These are phyloP conservation scores for Parastagonospora nodorum DNA, from an alignment of 2,329 filamentous ascomycete genomes.

Conservation along the genomic window DNA sequence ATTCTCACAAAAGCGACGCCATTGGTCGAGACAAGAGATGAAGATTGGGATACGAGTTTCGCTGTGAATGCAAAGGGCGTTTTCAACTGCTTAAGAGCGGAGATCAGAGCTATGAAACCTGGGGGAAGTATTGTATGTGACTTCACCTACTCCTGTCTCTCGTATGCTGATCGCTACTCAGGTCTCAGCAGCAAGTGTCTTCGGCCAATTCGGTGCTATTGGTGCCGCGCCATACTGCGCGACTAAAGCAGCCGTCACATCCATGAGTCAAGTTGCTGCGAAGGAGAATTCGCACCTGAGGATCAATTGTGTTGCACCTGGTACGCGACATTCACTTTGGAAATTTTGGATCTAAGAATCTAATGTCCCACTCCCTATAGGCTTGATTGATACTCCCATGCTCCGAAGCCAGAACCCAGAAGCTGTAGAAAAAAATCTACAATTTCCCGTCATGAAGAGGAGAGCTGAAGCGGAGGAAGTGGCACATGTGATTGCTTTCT, in stretches of 20 bases:
- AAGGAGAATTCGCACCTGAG: constrained; percentile 29
- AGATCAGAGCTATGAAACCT: constrained; percentile 18
- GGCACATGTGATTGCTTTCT: constrained; percentile 50
- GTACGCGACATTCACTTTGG: constrained; percentile 1
- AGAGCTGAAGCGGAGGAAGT: constrained; percentile 35
- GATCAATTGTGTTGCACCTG: constrained; percentile 26
- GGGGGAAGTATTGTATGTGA: constrained; percentile 24
- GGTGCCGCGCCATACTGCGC: constrained; percentile 33
- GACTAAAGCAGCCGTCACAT: constrained; percentile 42
- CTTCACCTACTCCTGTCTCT: neutral
- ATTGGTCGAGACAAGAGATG: constrained; percentile 30
- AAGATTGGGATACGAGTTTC: constrained; percentile 45
- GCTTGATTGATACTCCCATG: constrained; percentile 26
- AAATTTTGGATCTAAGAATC: too few relatives aligned
- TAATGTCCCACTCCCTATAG: neutral
- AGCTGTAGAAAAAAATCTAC: constrained; percentile 17
- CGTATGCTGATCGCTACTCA: neutral
- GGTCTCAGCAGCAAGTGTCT: constrained; percentile 33
- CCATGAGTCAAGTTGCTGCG: constrained; percentile 37
- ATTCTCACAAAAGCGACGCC: constrained; percentile 28
- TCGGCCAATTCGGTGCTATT: constrained; percentile 28
- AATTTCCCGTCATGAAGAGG: constrained; percentile 19
- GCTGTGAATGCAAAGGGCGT: constrained; percentile 43
- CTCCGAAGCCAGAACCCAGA: constrained; percentile 18
- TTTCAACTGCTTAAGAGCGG: constrained; percentile 34